Evolutionary conservation across 2,329 filamentous ascomycete genomes (phyloP).

Genomic region (Polychaeton citri): DNA sequence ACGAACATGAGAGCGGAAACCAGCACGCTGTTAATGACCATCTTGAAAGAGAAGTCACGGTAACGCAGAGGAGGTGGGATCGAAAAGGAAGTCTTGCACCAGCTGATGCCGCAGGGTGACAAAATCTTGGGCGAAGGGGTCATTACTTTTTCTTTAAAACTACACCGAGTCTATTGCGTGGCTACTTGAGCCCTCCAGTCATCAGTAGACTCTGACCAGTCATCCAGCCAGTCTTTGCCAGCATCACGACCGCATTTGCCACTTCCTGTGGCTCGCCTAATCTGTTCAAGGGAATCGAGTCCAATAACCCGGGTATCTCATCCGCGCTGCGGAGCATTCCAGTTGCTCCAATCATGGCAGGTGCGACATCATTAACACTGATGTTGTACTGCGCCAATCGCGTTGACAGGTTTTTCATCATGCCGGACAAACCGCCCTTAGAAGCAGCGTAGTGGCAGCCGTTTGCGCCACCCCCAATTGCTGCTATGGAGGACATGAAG

Average conservation of each 20-base stretch:
- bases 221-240: conserved; percentile 39
- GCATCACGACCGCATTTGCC: conserved; percentile 46
- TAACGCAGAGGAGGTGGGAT: neutral
- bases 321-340: conserved; percentile 44
- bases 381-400: conserved; percentile 48
- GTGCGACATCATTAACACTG: conserved; percentile 55
- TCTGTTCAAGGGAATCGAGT: conserved; percentile 44
- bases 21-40: neutral
- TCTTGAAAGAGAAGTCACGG: neutral
- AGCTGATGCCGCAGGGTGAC: neutral
- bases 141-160: neutral
- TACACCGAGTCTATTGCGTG: conserved; percentile 1
- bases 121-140: neutral
- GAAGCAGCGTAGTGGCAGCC: conserved; percentile 16
- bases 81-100: neutral
- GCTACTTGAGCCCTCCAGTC: conserved; percentile 12
- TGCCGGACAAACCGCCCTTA: conserved; percentile 40
- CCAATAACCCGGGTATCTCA: conserved; percentile 39
- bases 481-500: conserved; percentile 51
- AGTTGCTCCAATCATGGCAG: conserved; percentile 48
- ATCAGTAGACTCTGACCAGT: conserved; percentile 13
- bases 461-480: conserved; percentile 50
- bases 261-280: conserved; percentile 45
- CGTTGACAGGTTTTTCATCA: conserved; percentile 52
- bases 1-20: neutral